Evolutionary conservation across 1,139 yeast species (phyloP), one percentile per base, ranked within the genome.

Genomic region (Hansenula anomala): DNA sequence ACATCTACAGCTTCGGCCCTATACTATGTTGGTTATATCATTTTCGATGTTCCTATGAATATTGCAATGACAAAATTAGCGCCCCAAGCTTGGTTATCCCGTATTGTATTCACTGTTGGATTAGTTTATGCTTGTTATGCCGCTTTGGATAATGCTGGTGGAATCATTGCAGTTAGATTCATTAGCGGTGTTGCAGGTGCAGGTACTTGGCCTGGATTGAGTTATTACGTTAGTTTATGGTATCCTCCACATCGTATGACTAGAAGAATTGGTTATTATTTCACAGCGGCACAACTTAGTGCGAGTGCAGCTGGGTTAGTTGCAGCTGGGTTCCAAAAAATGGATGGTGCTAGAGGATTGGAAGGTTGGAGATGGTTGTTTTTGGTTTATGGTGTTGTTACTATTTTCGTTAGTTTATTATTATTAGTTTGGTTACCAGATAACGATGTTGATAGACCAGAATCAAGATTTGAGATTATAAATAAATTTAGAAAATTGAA

Each of bases 141-240:
- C 11, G 79, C 85, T 0, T 66, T 85, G 40, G 42, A 55, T 12
- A 72, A 67, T 41, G 64, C 73, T 12, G 58, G 70, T 4, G 94
- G 94, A 3, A 63, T 86, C 23, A 78, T 80, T 38, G 95, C 90
- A 4, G 63, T 79, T 33, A 71, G 95, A 46, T 78, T 87, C 41
- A 71, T 88, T 43, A 75, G 86, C 19, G 96, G 96, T 34, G 54
- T 83, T 43, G 85, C 83, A 43, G 89, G 89, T 36, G 95, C 96
- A 11, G 96, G 96, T 28, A 80, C 89, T 3, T 88, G 96, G 96
- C 96, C 96, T 1, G 96, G 96, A 11, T 69, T 88, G 80, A 80
- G 90, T 19, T 87, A 86, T 61, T 88, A 86, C 54, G 71, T 88
- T 33, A 77, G 90, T 1, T 67, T 86, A 51, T 88, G 95, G 94